These are phyloP conservation scores for Berkeleyomyces rouxiae DNA, from an alignment of 2,329 filamentous ascomycete species.

Conservation along the genomic window DNA sequence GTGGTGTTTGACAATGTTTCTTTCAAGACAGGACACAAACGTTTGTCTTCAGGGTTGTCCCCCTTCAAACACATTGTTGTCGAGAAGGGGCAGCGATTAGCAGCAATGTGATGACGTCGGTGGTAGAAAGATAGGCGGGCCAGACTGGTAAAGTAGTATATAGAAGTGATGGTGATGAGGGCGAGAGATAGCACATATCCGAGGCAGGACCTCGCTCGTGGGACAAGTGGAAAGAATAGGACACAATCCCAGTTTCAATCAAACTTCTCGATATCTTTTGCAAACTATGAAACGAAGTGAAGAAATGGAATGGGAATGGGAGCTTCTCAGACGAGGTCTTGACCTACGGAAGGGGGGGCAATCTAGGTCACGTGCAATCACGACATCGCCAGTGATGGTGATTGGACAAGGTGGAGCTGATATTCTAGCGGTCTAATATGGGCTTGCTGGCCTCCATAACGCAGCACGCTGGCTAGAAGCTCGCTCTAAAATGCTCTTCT, in stretches of 20 bases:
- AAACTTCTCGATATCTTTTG: not conserved
- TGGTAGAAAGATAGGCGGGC: not conserved
- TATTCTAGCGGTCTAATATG: not conserved
- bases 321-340: not conserved
- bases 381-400: constrained; percentile 9
- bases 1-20: no score
- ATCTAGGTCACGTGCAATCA: constrained; percentile 13
- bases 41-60: not conserved
- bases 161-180: constrained; percentile 1
- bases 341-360: not conserved
- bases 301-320: not conserved
- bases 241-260: constrained; percentile 6
- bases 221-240: constrained; percentile 13
- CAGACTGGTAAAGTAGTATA: not conserved
- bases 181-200: not conserved
- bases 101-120: not conserved
- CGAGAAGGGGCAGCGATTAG: not conserved
- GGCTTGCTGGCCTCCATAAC: not conserved
- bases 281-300: not conserved
- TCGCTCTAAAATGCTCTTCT: no score
- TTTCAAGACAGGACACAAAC: not conserved
- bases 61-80: not conserved
- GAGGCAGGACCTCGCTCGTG: not conserved
- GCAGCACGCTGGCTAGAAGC: not conserved
- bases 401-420: constrained; percentile 11